These are phyloP conservation scores for Knoxia roxburghii DNA, from an alignment of 257 asterid genomes.

Conservation along the genomic window DNA sequence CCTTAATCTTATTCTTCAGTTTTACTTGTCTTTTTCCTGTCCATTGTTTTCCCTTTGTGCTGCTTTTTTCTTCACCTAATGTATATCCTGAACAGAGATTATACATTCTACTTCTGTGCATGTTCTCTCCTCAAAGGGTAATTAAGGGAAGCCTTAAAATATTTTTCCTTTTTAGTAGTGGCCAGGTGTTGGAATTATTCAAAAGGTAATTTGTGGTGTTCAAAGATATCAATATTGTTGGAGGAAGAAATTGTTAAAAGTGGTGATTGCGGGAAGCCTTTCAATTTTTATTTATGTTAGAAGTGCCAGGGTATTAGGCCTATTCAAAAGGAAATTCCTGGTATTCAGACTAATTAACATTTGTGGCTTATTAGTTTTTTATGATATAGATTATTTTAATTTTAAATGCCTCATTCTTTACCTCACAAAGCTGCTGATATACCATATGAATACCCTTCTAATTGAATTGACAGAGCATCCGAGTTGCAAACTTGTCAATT, in stretches of 20 bases:
- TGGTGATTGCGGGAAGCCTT: background rate
- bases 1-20: too few relatives aligned
- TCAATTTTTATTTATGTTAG: background rate
- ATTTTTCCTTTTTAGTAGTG: background rate
- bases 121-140: background rate
- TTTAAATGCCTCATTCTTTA: background rate
- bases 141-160: background rate
- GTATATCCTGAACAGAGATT: background rate
- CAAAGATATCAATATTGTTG: background rate
- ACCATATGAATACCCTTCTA: slow-evolving; percentile 4
- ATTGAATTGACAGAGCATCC: slow-evolving; percentile 28
- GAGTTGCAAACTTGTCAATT: slow-evolving; percentile 50
- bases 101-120: background rate
- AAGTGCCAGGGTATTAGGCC: background rate
- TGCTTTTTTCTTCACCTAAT: background rate
- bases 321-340: background rate
- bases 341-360: background rate
- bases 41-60: too few relatives aligned
- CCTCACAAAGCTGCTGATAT: too few relatives aligned
- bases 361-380: background rate
- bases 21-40: too few relatives aligned
- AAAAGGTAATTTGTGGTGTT: background rate
- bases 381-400: background rate
- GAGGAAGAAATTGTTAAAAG: background rate
- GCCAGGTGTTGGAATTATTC: background rate